These are phyloP conservation scores for Ananas comosus DNA, from an alignment of 176 grass and related monocot species.

Conservation along the genomic window DNA sequence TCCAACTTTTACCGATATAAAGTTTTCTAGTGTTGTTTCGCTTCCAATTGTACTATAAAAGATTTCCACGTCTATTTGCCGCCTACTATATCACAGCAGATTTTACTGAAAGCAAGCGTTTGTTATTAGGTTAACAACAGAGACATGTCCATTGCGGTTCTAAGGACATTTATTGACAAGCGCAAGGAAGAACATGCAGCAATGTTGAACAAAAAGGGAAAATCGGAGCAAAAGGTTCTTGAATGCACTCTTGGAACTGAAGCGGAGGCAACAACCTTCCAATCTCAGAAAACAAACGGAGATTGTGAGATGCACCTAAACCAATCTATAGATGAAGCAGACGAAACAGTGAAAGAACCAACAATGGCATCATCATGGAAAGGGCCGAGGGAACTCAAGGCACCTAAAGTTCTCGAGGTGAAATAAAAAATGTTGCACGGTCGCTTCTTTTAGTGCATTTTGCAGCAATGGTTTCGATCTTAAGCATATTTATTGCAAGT, in stretches of 20 bases:
- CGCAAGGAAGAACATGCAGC: constrained; percentile 74
- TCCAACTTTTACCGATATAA: background rate
- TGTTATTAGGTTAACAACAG: constrained; percentile 80
- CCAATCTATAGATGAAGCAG: constrained; percentile 26
- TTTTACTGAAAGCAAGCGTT: constrained; percentile 4
- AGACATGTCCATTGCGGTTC: constrained; percentile 91
- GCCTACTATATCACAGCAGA: constrained; percentile 5
- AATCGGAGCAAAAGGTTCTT: constrained; percentile 13
- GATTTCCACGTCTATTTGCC: background rate
- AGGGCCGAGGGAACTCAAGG: constrained; percentile 49
- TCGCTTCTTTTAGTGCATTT: background rate
- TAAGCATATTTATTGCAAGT: constrained; percentile 10
- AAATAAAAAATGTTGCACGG: constrained; percentile 5
- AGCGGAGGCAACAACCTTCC: constrained; percentile 14
- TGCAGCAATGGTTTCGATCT: constrained; percentile 1
- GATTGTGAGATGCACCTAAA: constrained; percentile 29
- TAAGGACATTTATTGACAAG: constrained; percentile 74
- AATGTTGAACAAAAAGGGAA: constrained; percentile 48
- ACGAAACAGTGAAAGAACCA: constrained; percentile 28
- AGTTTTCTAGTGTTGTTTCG: background rate
- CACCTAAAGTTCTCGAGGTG: constrained; percentile 83
- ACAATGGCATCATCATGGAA: constrained; percentile 42
- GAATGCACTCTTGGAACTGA: constrained; percentile 19
- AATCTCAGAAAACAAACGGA: constrained; percentile 34
- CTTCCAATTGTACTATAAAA: background rate